Evolutionary conservation across 805 yeast genomes (phyloP).

Genomic region (Pichia scutulata): DNA sequence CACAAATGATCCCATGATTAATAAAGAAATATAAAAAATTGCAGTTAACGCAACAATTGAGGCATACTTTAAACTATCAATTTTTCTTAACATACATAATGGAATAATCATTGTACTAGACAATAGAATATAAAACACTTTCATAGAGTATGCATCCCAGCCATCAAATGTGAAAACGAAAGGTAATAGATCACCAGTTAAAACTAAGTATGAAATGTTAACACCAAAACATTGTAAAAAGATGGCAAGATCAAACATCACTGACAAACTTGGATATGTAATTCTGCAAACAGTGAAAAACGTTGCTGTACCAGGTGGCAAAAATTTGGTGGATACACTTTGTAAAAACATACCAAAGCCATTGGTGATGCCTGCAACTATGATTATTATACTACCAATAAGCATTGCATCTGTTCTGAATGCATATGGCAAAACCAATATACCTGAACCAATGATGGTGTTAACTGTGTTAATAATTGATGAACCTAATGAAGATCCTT

Average conservation of each 20-base stretch:
- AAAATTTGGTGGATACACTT: conserved; percentile 47
- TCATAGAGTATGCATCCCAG: conserved; percentile 21
- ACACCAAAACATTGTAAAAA: conserved; percentile 77
- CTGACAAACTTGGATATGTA: conserved; percentile 62
- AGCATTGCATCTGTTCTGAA: conserved; percentile 59
- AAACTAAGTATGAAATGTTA: conserved; percentile 59
- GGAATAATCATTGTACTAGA: conserved; percentile 54
- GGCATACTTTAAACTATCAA: conserved; percentile 66
- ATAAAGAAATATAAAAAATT: conserved; percentile 50
- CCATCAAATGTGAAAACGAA: conserved; percentile 35
- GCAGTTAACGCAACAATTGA: conserved; percentile 64
- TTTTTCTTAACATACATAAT: conserved; percentile 47
- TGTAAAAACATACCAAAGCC: conserved; percentile 62
- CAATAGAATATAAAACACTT: conserved; percentile 48
- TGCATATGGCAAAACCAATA: conserved; percentile 68
- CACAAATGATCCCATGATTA: conserved; percentile 46
- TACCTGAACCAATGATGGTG: conserved; percentile 77
- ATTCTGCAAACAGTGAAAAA: conserved; percentile 65
- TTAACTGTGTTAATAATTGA: conserved; percentile 63
- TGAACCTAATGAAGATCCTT: conserved; percentile 44
- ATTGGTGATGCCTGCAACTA: conserved; percentile 58
- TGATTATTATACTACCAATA: conserved; percentile 46
- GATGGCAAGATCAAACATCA: conserved; percentile 69
- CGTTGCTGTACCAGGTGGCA: conserved; percentile 55
- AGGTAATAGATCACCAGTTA: conserved; percentile 74